Conservation (phyloP, 1,284 basidiomycete species). For the Irpex sp. region DNA sequence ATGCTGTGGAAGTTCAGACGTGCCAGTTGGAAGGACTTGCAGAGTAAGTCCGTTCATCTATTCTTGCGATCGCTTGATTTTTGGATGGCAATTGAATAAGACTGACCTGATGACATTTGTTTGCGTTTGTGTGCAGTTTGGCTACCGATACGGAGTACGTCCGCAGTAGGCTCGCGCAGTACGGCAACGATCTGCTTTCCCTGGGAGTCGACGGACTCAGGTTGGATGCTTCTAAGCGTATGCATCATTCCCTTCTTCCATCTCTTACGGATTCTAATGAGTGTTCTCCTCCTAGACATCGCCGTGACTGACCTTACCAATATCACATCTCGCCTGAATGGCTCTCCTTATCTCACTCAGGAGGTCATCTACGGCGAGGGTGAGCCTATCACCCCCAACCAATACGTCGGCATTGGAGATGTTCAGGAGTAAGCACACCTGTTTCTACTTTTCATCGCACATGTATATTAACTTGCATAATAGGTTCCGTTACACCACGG, state of each 20-base stretch:
- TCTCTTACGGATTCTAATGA: background rate
- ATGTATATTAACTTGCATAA: background rate
- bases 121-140: conserved; percentile 29
- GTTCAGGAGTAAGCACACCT: conserved; percentile 51
- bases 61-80: background rate
- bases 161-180: conserved; percentile 43
- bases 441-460: background rate
- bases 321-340: conserved; percentile 41
- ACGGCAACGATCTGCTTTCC: conserved; percentile 55
- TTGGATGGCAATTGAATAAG: background rate
- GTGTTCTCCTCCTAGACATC: conserved; percentile 37
- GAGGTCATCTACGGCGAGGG: conserved; percentile 51
- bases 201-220: conserved; percentile 62
- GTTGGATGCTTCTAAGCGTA: conserved; percentile 65
- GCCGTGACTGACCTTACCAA: conserved; percentile 45
- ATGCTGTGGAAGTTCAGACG: conserved; percentile 50
- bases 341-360: conserved; percentile 49
- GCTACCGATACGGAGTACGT: conserved; percentile 61
- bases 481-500: conserved; percentile 59
- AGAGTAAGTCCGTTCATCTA: conserved; percentile 37
- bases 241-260: conserved; percentile 6
- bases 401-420: conserved; percentile 55
- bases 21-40: conserved; percentile 53
- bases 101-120: background rate
- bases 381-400: conserved; percentile 47